Evolutionary conservation across 495 filamentous ascomycete species (phyloP).

Genomic region (Chaetomium tenue): DNA sequence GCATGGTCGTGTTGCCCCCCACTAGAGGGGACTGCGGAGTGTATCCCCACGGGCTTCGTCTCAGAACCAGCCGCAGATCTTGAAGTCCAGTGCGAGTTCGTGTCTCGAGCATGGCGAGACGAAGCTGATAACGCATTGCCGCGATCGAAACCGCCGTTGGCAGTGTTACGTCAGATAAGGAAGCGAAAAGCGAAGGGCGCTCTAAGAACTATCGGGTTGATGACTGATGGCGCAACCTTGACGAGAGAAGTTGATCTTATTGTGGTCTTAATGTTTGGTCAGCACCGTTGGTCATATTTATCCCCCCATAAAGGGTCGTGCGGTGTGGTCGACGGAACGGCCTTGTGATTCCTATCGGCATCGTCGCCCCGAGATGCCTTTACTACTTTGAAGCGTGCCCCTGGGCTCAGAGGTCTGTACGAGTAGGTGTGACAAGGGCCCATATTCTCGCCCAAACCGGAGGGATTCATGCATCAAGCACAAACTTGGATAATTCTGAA

Average conservation of each 20-base stretch:
- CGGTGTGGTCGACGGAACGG: too few species aligned
- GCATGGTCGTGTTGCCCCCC: background rate
- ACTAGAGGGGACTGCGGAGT: background rate
- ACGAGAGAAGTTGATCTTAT: background rate
- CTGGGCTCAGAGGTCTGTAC: background rate
- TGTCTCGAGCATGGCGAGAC: background rate
- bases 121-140: background rate
- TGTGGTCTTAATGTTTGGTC: background rate
- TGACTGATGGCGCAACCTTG: background rate
- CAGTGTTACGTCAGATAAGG: background rate
- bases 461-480: too few species aligned
- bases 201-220: background rate
- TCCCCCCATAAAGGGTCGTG: background rate
- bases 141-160: background rate
- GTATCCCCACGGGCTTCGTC: background rate
- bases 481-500: background rate
- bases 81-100: background rate
- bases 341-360: too few species aligned
- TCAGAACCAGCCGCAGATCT: slow-evolving; percentile 14
- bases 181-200: background rate
- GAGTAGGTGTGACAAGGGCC: too few species aligned
- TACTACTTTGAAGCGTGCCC: background rate
- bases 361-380: background rate
- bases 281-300: background rate
- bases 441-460: too few species aligned